phyloP scores from a whole-genome alignment of 768 basidiomycete genomes.

The Termitomyces heimii region DNA sequence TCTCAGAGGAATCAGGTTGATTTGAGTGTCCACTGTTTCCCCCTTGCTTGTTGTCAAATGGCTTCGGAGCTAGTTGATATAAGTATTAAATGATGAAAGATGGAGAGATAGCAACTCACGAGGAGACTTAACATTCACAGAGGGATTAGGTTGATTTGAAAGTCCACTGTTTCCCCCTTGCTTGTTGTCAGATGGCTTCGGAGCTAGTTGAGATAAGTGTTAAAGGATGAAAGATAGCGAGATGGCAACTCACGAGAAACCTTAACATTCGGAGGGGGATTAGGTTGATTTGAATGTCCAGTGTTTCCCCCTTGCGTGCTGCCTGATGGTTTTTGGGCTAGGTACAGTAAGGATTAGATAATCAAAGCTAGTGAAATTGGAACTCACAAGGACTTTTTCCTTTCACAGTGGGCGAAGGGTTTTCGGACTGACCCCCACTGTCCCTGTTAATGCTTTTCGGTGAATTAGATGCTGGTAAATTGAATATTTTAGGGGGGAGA shows the following conservation, averaged over 20 bases:
- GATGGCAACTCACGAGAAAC: background rate
- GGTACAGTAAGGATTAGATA: background rate
- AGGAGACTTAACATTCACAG: background rate
- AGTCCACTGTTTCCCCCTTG: background rate
- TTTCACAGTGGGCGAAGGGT: background rate
- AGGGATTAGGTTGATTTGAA: background rate
- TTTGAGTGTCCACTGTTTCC: background rate
- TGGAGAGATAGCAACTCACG: background rate
- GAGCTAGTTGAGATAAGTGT: background rate
- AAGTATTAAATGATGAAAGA: background rate
- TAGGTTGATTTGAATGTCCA: background rate
- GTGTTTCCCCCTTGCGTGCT: background rate
- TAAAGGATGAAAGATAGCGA: too few relatives aligned
- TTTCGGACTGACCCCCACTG: background rate
- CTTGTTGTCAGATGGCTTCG: background rate
- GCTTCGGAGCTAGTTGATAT: background rate
- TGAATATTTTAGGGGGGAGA: background rate
- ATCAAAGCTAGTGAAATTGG: background rate
- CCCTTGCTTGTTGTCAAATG: background rate
- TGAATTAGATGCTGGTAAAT: background rate
- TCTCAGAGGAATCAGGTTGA: background rate
- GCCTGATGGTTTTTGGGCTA: background rate
- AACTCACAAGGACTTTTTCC: background rate
- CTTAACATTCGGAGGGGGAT: background rate
- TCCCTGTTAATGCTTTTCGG: background rate